Evolutionary conservation across 2,329 filamentous ascomycete genomes (phyloP).

Genomic region (Apiospora aurea): DNA sequence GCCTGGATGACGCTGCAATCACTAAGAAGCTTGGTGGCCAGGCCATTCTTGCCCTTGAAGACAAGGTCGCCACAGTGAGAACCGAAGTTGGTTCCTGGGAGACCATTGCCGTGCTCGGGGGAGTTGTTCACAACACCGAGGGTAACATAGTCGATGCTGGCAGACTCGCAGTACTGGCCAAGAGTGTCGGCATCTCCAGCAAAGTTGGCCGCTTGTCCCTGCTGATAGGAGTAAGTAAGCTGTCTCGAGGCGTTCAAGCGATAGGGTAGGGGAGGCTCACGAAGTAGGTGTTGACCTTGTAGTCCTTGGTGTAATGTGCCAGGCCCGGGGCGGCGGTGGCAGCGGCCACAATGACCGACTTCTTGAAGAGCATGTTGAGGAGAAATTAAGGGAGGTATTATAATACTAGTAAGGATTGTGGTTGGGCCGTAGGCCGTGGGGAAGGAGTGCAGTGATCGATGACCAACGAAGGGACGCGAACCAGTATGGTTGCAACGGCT

Average conservation of each 20-base stretch:
- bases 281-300: conserved; percentile 39
- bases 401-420: conserved; percentile 26
- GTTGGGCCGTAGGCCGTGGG: conserved; percentile 20
- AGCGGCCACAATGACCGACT: conserved; percentile 32
- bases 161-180: conserved; percentile 41
- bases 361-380: conserved; percentile 34
- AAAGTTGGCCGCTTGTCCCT: conserved; percentile 31
- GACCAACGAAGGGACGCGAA: conserved; percentile 41
- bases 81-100: conserved; percentile 49
- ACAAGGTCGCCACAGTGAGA: conserved; percentile 44
- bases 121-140: conserved; percentile 49
- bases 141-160: conserved; percentile 48
- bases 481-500: conserved; percentile 38
- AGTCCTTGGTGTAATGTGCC: conserved; percentile 31
- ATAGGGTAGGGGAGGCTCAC: conserved; percentile 28
- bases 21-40: conserved; percentile 42
- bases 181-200: conserved; percentile 34
- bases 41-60: conserved; percentile 37
- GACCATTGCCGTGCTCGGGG: conserved; percentile 45
- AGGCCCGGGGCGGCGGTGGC: conserved; percentile 34
- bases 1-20: conserved; percentile 43
- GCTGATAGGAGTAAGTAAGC: neutral
- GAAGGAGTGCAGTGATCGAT: conserved; percentile 35
- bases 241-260: neutral
- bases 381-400: conserved; percentile 26